A percentile compares a stretch with the other conserved stretches of the same genome.
Conservation (phyloP, 768 basidiomycete species). For the Chalciporus piperatus region DNA sequence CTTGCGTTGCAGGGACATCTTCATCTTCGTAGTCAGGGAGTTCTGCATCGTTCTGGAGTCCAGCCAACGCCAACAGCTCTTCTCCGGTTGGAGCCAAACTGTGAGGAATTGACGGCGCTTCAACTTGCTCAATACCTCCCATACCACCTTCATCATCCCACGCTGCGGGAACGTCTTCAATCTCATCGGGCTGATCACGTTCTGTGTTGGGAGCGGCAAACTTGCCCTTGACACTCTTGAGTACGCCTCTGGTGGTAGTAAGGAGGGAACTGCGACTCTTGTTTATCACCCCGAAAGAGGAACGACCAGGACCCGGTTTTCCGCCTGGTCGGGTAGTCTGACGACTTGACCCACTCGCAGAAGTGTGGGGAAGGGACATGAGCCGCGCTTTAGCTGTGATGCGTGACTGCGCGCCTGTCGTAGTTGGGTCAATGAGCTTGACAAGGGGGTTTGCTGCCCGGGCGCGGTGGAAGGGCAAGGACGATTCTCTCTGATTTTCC, state of each 20-base stretch:
- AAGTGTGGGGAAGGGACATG: conserved; percentile 20
- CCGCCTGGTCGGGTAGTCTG: conserved; percentile 11
- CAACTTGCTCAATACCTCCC: conserved; percentile 5
- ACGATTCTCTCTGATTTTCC: conserved; percentile 4
- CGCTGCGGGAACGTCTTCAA: conserved; percentile 10
- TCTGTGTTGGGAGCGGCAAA: conserved; percentile 22
- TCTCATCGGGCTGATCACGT: conserved; percentile 20
- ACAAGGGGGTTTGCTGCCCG: conserved; percentile 54
- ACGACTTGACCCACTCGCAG: conserved; percentile 10
- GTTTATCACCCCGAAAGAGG: conserved; percentile 40
- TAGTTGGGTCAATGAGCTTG: conserved; percentile 44
- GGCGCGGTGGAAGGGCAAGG: conserved; percentile 40
- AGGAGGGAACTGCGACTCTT: conserved; percentile 52
- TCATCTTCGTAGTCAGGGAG: conserved; percentile 67
- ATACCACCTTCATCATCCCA: conserved; percentile 20
- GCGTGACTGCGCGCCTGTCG: conserved; percentile 33
- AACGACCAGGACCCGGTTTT: conserved; percentile 52
- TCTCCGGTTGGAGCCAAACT: conserved; percentile 34
- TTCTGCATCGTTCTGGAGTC: conserved; percentile 37
- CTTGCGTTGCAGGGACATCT: conserved; percentile 35
- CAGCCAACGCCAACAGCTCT: conserved; percentile 53
- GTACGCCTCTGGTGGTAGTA: conserved; percentile 48
- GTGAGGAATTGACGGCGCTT: conserved; percentile 3
- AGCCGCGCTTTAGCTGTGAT: conserved; percentile 52
- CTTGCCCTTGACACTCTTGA: conserved; percentile 51